Percentiles rank a stretch among this genome's conserved stretches.
Conservation (phyloP, 352 stramenopile species). For the Pythium phragmiticola region DNA sequence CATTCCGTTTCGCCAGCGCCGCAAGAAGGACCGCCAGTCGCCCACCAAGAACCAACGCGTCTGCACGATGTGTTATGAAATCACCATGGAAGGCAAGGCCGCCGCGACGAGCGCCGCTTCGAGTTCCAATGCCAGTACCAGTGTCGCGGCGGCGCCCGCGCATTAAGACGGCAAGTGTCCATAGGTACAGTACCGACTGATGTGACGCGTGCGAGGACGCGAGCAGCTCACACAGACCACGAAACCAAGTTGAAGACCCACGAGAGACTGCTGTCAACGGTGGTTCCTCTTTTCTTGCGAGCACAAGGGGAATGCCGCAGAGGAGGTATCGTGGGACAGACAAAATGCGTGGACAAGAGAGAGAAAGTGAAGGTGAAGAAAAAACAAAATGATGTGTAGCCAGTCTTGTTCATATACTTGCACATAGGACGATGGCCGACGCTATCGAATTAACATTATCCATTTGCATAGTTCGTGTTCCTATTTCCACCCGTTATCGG, state of each 20-base stretch:
- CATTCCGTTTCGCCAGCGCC: conserved; percentile 47
- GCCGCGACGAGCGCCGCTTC: conserved; percentile 1
- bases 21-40: conserved; percentile 56
- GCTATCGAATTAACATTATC: conserved; percentile 1
- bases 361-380: too few species aligned
- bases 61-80: conserved; percentile 74
- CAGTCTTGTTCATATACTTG: not conserved
- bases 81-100: conserved; percentile 34
- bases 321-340: too few species aligned
- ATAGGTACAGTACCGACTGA: too few species aligned
- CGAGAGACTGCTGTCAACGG: too few species aligned
- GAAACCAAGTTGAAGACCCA: too few species aligned
- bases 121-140: not conserved
- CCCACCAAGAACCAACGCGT: conserved; percentile 61
- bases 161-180: conserved; percentile 6
- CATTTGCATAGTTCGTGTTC: not conserved
- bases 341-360: too few species aligned
- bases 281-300: too few species aligned
- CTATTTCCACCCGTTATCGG: not conserved
- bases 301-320: too few species aligned
- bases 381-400: conserved; percentile 2
- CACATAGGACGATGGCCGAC: not conserved
- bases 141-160: conserved; percentile 4
- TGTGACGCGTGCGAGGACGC: too few species aligned
- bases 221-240: too few species aligned